phyloP scores from a whole-genome alignment of 176 grass and related monocot species.

The Oryza australiensis region DNA sequence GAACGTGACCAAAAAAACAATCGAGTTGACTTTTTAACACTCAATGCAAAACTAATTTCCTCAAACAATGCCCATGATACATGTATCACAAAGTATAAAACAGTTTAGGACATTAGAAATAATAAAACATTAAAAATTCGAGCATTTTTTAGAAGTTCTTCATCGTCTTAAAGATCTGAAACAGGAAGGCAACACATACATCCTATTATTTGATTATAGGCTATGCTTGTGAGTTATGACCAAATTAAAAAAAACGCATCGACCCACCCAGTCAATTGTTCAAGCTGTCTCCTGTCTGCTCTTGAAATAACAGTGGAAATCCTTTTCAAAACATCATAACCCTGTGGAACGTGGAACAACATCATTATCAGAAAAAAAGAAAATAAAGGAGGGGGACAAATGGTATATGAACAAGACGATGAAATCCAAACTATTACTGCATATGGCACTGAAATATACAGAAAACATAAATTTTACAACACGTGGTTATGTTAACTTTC shows the following conservation, averaged over 20 bases:
- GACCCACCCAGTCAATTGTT: constrained; percentile 85
- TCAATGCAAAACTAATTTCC: constrained; percentile 4
- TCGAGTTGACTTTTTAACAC: neutral
- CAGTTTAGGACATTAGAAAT: neutral
- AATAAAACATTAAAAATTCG: neutral
- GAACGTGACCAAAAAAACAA: constrained; percentile 19
- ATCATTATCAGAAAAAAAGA: constrained; percentile 23
- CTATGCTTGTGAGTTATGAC: neutral
- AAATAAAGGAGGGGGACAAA: neutral
- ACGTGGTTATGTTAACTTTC: constrained; percentile 2
- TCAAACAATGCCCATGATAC: neutral
- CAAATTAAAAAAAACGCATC: constrained; percentile 18
- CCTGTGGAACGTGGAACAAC: constrained; percentile 40
- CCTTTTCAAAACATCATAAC: constrained; percentile 87
- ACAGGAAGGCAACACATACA: neutral
- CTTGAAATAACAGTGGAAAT: constrained; percentile 78
- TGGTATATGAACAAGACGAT: neutral
- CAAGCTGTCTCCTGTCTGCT: constrained; percentile 62
- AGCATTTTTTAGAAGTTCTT: neutral
- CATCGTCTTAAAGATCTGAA: constrained; percentile 14
- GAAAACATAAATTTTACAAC: neutral
- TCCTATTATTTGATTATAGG: neutral
- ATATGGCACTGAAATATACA: neutral
- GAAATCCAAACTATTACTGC: constrained; percentile 15
- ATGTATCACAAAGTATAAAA: neutral